Evolutionary conservation across 768 basidiomycete species (phyloP).

Genomic region (Leccinum pellstonianum): DNA sequence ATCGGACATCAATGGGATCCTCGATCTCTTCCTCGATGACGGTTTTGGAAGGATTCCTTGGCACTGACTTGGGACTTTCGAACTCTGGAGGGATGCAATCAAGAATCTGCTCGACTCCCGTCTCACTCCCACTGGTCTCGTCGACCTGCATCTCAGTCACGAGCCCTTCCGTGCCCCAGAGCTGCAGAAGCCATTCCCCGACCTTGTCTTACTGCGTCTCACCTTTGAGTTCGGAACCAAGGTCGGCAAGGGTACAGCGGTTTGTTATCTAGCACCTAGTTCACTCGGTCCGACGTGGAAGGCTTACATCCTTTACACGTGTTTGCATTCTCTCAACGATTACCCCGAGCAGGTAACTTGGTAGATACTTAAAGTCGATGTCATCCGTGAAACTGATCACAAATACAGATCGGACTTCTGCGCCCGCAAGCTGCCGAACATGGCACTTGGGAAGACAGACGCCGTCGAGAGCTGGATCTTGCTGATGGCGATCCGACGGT

Average conservation of each 20-base stretch:
- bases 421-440: slow-evolving; percentile 46
- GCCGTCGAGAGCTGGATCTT: slow-evolving; percentile 45
- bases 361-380: no score
- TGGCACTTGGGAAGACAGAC: slow-evolving; percentile 52
- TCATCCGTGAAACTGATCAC: background rate
- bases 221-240: slow-evolving; percentile 54
- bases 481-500: slow-evolving; percentile 53
- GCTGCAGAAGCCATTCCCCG: slow-evolving; percentile 46
- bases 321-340: slow-evolving; percentile 55
- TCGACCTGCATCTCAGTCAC: slow-evolving; percentile 19
- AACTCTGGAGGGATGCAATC: slow-evolving; percentile 42
- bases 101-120: slow-evolving; percentile 40
- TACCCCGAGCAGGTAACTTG: slow-evolving; percentile 46
- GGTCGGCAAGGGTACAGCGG: slow-evolving; percentile 49
- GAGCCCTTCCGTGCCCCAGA: slow-evolving; percentile 26
- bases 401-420: slow-evolving; percentile 36
- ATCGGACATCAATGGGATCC: slow-evolving; percentile 15
- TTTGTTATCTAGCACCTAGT: slow-evolving; percentile 52
- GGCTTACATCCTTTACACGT: slow-evolving; percentile 58
- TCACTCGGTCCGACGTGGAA: slow-evolving; percentile 47
- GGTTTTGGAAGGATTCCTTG: slow-evolving; percentile 52
- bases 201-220: slow-evolving; percentile 56
- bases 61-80: slow-evolving; percentile 58
- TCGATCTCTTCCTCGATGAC: slow-evolving; percentile 30
- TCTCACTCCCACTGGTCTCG: slow-evolving; percentile 27